phyloP scores from a whole-genome alignment of 2,329 filamentous ascomycete genomes.

The Aspergillus pseudoglaucus region DNA sequence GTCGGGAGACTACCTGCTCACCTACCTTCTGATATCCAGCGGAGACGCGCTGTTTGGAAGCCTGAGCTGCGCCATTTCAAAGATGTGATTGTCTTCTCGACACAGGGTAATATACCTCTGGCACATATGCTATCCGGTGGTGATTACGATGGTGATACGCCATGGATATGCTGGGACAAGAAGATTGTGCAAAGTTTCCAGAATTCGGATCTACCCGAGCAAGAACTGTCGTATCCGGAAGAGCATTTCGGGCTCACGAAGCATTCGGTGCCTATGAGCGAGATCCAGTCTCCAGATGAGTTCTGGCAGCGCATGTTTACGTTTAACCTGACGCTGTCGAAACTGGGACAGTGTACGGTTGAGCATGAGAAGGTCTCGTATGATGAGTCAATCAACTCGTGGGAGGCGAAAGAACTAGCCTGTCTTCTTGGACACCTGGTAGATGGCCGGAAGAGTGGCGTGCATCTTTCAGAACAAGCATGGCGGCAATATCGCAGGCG shows the following conservation, averaged over 20 bases:
- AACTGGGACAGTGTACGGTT: slow-evolving; percentile 48
- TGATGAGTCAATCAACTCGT: slow-evolving; percentile 39
- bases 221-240: slow-evolving; percentile 22
- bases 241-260: slow-evolving; percentile 44
- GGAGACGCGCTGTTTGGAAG: slow-evolving; percentile 43
- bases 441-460: slow-evolving; percentile 40
- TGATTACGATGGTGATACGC: slow-evolving; percentile 58
- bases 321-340: slow-evolving; percentile 42
- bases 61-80: slow-evolving; percentile 48
- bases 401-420: slow-evolving; percentile 32
- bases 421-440: slow-evolving; percentile 41
- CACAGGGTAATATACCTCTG: slow-evolving; percentile 45
- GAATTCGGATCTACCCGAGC: slow-evolving; percentile 44
- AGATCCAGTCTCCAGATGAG: slow-evolving; percentile 32
- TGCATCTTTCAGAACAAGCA: slow-evolving; percentile 33
- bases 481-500: slow-evolving; percentile 33
- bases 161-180: slow-evolving; percentile 57
- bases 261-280: slow-evolving; percentile 34
- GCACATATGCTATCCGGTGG: slow-evolving; percentile 58
- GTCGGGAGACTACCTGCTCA: slow-evolving; percentile 53
- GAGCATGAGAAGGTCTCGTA: slow-evolving; percentile 49
- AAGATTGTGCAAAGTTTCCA: slow-evolving; percentile 46
- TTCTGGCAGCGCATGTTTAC: slow-evolving; percentile 42
- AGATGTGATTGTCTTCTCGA: slow-evolving; percentile 54
- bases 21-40: slow-evolving; percentile 55